These are phyloP conservation scores for Cystofilobasidium ferigula DNA, from an alignment of 768 basidiomycete genomes.

Conservation along the genomic window DNA sequence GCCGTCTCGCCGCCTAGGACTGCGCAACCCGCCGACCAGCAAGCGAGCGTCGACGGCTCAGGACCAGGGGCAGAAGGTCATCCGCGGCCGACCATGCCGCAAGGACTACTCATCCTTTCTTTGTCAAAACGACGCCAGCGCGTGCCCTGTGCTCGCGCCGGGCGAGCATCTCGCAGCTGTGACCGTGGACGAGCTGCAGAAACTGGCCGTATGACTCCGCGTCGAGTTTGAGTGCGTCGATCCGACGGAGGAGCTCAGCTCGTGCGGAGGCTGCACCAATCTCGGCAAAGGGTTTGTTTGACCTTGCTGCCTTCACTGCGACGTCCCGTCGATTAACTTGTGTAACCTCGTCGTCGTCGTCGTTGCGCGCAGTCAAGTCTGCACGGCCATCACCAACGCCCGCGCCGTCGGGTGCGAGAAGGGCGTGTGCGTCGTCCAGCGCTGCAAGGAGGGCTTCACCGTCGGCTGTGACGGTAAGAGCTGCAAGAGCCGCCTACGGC, in stretches of 20 bases:
- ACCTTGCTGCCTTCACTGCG: background rate
- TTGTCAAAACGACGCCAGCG: conserved; percentile 35
- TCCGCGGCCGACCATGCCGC: conserved; percentile 30
- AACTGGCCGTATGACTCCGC: conserved; percentile 38
- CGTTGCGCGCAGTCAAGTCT: conserved; percentile 18
- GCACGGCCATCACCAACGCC: conserved; percentile 18
- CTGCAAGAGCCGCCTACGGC: background rate
- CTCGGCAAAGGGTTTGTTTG: conserved; percentile 37
- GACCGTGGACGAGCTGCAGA: conserved; percentile 30
- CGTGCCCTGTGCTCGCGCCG: conserved; percentile 31
- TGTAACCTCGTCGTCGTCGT: background rate
- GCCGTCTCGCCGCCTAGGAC: conserved; percentile 32
- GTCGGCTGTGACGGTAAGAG: conserved; percentile 13
- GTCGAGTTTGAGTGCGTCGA: conserved; percentile 40
- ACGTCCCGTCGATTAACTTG: background rate
- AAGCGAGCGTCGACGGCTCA: conserved; percentile 19
- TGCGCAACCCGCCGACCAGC: background rate
- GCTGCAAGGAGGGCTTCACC: conserved; percentile 11
- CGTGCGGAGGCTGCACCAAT: conserved; percentile 38
- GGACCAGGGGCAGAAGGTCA: conserved; percentile 22
- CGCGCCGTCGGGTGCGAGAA: conserved; percentile 8
- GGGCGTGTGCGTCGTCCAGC: conserved; percentile 3
- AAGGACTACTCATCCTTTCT: conserved; percentile 40
- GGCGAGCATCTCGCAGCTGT: conserved; percentile 4
- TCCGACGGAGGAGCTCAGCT: conserved; percentile 35